phyloP scores from a whole-genome alignment of 257 asterid genomes.

The Solanum commersonii region DNA sequence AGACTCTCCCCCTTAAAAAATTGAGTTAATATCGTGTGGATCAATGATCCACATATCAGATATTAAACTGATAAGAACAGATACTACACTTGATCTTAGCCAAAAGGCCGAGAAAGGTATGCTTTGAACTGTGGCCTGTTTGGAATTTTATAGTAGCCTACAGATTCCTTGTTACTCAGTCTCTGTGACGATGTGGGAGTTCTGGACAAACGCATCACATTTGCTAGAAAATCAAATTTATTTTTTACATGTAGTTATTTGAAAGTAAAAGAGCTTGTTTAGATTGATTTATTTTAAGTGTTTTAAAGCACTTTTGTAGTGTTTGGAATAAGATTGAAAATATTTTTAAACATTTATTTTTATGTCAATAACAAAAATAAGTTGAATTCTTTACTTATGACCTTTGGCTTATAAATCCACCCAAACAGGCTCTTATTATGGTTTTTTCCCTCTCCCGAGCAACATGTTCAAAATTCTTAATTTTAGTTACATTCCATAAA shows the following conservation, averaged over 20 bases:
- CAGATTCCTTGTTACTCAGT: background rate
- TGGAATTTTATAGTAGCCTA: background rate
- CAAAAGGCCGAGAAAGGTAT: conserved; percentile 84
- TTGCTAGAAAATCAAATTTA: background rate
- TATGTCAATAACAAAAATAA: too few species aligned
- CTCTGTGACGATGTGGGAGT: background rate
- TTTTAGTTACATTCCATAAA: background rate
- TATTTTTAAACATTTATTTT: too few species aligned
- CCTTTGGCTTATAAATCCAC: too few species aligned
- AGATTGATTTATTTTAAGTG: too few species aligned
- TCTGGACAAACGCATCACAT: background rate
- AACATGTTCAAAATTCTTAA: background rate
- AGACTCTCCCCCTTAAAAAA: background rate
- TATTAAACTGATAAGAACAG: conserved; percentile 62
- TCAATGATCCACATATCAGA: background rate
- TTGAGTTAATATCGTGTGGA: background rate
- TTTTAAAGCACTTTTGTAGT: background rate
- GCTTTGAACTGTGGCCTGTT: background rate
- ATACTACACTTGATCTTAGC: conserved; percentile 71
- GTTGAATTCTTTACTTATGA: background rate
- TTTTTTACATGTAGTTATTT: background rate
- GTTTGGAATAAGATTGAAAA: too few species aligned
- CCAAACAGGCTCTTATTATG: background rate
- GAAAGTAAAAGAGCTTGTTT: background rate
- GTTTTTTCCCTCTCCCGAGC: background rate